Percentiles rank a stretch among this genome's conserved stretches.
phyloP scores from a whole-genome alignment of 768 basidiomycete genomes.

The Ephemerocybe angulata region DNA sequence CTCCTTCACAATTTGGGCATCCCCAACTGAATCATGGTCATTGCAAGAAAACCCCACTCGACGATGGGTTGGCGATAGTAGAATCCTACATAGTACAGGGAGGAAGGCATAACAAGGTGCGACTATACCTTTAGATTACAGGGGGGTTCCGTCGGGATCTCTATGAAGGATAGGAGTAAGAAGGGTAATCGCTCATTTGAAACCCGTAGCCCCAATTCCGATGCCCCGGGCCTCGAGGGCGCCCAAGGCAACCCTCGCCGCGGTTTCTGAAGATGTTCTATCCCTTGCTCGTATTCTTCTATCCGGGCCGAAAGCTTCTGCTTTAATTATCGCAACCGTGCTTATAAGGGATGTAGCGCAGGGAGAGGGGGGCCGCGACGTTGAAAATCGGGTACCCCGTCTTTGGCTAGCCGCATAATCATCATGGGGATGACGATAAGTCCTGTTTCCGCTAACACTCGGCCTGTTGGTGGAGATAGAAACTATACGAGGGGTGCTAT shows the following conservation, averaged over 20 bases:
- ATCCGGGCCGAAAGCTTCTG: conserved; percentile 82
- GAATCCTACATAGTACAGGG: background rate
- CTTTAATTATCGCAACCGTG: conserved; percentile 87
- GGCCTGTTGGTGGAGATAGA: conserved; percentile 44
- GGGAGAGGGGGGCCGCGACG: conserved; percentile 50
- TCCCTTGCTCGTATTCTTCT: conserved; percentile 72
- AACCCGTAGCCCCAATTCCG: conserved; percentile 36
- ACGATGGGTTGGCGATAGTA: background rate
- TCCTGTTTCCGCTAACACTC: conserved; percentile 40
- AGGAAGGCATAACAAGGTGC: no score
- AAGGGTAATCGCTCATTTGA: conserved; percentile 40
- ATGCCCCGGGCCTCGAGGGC: conserved; percentile 81
- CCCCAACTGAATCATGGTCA: conserved; percentile 48
- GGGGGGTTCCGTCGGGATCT: background rate
- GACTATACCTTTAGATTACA: background rate
- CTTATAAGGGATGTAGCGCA: conserved; percentile 54
- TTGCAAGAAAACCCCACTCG: conserved; percentile 44
- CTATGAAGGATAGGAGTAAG: conserved; percentile 12
- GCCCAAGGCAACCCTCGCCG: conserved; percentile 73
- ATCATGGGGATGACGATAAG: conserved; percentile 43
- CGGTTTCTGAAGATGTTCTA: conserved; percentile 67
- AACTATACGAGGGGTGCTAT: background rate
- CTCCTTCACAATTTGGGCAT: conserved; percentile 36
- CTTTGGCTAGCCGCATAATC: conserved; percentile 52
- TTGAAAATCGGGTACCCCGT: conserved; percentile 38